Percentiles rank a stretch among this genome's conserved stretches.
Evolutionary conservation across 2,329 filamentous ascomycete species (phyloP).

Genomic region (Aspergillus fumigatiaffinis): DNA sequence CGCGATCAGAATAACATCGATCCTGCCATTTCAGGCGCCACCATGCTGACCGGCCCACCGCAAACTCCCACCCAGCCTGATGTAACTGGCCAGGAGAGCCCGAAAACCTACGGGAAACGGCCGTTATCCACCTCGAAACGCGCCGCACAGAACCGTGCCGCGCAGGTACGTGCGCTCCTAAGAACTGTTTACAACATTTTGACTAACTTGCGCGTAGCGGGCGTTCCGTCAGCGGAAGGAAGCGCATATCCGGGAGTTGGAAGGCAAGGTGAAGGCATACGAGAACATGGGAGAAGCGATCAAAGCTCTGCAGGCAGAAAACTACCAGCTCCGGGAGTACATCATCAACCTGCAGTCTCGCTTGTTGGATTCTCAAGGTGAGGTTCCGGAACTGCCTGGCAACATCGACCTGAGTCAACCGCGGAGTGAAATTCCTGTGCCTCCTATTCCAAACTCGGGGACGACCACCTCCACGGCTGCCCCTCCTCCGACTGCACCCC

Average conservation of each 20-base stretch:
- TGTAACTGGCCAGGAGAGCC: conserved; percentile 47
- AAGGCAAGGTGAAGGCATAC: conserved; percentile 84
- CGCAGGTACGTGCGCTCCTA: conserved; percentile 65
- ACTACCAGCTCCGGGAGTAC: conserved; percentile 87
- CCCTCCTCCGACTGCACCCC: conserved; percentile 20
- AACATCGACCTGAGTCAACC: conserved; percentile 68
- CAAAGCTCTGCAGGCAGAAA: conserved; percentile 81
- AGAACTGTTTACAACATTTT: neutral
- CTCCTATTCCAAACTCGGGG: conserved; percentile 20
- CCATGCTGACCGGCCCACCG: conserved; percentile 43
- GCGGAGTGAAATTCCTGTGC: conserved; percentile 35
- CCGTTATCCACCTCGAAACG: conserved; percentile 94
- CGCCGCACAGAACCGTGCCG: conserved; percentile 92
- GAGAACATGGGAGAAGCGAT: conserved; percentile 70
- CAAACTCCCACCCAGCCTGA: conserved; percentile 30
- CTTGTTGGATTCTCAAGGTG: conserved; percentile 76
- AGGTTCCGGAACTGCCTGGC: conserved; percentile 77
- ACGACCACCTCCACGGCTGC: conserved; percentile 14
- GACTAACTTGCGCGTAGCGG: conserved; percentile 54
- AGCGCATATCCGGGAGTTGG: conserved; percentile 95
- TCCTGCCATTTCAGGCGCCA: conserved; percentile 53
- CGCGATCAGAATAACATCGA: conserved; percentile 55
- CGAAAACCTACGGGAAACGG: conserved; percentile 71
- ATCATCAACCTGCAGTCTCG: conserved; percentile 85
- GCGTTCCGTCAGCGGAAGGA: conserved; percentile 98